These are phyloP conservation scores for Perkinsus marinus DNA, from an alignment of 169 alveolate genomes.

Conservation along the genomic window DNA sequence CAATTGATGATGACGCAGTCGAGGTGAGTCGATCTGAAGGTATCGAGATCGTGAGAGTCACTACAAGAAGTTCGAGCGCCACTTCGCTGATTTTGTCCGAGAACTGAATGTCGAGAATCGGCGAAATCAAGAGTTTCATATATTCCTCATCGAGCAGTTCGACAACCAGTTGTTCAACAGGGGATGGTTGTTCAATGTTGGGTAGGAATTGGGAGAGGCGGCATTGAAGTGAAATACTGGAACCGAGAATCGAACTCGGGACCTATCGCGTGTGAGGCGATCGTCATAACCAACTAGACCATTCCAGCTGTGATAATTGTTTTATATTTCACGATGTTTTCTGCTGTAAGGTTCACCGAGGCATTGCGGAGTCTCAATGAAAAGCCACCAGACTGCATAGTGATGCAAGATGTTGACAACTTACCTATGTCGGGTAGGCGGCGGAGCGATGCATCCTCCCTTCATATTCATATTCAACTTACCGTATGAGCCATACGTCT, in stretches of 20 bases:
- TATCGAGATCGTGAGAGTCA: not conserved
- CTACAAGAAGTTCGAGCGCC: not conserved
- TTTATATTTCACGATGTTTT: not conserved
- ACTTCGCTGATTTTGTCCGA: not conserved
- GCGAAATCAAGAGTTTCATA: not conserved
- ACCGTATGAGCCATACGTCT: no score
- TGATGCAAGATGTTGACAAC: slow-evolving; percentile 1
- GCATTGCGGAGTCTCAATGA: not conserved
- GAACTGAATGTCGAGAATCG: not conserved
- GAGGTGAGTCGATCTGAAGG: no score
- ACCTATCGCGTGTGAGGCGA: not conserved
- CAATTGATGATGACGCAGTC: no score
- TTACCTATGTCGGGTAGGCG: not conserved
- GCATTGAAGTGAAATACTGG: not conserved
- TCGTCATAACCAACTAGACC: not conserved
- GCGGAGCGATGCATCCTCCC: no score
- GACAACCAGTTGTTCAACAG: not conserved
- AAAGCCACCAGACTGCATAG: not conserved
- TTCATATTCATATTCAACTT: no score
- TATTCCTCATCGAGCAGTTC: slow-evolving; percentile 2
- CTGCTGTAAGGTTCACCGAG: not conserved
- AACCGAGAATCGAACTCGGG: not conserved
- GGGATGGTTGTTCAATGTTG: slow-evolving; percentile 3
- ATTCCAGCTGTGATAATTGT: not conserved
- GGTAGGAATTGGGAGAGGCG: not conserved